These are phyloP conservation scores for Blepharisma stoltei DNA, from an alignment of 73 alveolate genomes.

Conservation along the genomic window DNA sequence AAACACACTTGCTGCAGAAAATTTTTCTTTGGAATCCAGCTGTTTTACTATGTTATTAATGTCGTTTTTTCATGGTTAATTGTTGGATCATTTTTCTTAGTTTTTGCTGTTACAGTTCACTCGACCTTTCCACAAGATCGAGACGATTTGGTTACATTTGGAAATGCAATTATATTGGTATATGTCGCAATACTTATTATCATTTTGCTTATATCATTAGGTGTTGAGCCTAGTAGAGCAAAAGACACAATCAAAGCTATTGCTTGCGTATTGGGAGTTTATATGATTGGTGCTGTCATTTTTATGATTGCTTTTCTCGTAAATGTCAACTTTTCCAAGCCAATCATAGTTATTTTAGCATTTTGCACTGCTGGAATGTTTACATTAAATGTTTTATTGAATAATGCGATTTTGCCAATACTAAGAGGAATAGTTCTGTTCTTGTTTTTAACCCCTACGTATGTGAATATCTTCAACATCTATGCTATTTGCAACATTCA, in stretches of 20 bases:
- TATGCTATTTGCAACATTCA: conserved; percentile 27
- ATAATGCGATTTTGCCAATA: not conserved
- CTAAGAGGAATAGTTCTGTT: not conserved
- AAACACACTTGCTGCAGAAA: conserved; percentile 19
- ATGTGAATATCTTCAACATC: conserved; percentile 21
- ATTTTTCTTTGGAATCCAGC: not conserved
- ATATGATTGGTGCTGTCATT: not conserved
- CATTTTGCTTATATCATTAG: conserved; percentile 1
- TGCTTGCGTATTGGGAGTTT: not conserved
- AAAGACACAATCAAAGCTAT: not conserved
- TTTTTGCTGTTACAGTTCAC: not conserved
- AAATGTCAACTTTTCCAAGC: too few species aligned
- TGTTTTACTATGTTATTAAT: not conserved
- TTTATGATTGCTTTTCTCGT: too few species aligned
- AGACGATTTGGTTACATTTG: not conserved
- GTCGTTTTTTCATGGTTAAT: conserved; percentile 24
- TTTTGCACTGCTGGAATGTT: not conserved
- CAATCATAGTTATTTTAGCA: too few species aligned
- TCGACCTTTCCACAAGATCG: not conserved
- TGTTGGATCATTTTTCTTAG: conserved; percentile 28
- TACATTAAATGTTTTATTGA: not conserved
- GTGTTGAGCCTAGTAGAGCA: conserved; percentile 11
- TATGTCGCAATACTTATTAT: not conserved
- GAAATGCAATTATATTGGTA: not conserved
- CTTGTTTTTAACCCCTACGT: conserved; percentile 11